Conservation (phyloP, 176 grass and related monocot species). For the Hordeum marinum region DNA sequence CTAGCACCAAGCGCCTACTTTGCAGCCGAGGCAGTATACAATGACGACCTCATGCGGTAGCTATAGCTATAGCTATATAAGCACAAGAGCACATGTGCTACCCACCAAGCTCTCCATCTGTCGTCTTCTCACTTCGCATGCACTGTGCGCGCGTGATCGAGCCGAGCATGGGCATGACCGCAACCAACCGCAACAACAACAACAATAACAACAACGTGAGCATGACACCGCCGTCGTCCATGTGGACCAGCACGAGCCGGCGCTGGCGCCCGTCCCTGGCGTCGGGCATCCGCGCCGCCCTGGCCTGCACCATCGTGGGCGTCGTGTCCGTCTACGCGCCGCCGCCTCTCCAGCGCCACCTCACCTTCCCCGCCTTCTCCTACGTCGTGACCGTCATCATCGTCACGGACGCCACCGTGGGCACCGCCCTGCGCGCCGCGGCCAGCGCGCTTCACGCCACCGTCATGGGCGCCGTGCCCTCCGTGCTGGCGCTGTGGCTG, state of each 20-base stretch:
- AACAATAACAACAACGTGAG: not conserved
- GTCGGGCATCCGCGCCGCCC: constrained; percentile 52
- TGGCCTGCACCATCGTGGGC: constrained; percentile 63
- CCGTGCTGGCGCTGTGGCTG: constrained; percentile 59
- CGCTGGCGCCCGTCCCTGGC: constrained; percentile 36
- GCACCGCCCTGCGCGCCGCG: constrained; percentile 37
- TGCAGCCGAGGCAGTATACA: not conserved
- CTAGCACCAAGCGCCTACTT: constrained; percentile 26
- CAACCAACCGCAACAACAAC: not conserved
- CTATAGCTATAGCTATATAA: constrained; percentile 3
- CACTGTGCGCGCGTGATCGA: not conserved
- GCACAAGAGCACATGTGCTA: not conserved
- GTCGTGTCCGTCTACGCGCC: constrained; percentile 49
- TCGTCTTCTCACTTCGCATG: not conserved
- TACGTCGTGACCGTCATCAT: constrained; percentile 63
- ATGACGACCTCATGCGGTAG: not conserved
- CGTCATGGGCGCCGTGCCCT: constrained; percentile 56
- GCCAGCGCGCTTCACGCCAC: constrained; percentile 50
- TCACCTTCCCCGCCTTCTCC: constrained; percentile 77
- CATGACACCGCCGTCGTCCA: not conserved
- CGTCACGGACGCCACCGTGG: constrained; percentile 59
- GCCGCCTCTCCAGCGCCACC: constrained; percentile 15
- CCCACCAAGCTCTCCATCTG: not conserved
- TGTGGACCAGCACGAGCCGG: not conserved
- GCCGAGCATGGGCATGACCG: not conserved